Evolutionary conservation across 1,284 basidiomycete genomes (phyloP).

Genomic region (Kwoniella shivajii): DNA sequence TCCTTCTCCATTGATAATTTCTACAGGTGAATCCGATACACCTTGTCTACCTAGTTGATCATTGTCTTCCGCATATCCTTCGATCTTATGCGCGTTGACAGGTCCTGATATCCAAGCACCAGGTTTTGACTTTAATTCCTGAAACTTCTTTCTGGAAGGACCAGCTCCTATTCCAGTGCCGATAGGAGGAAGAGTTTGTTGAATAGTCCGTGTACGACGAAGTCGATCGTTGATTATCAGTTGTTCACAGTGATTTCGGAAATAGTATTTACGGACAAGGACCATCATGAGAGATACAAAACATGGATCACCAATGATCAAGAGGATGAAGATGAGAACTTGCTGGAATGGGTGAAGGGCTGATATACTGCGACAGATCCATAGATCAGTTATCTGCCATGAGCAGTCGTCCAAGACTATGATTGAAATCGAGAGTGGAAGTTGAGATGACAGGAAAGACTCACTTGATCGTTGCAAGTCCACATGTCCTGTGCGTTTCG

Average conservation of each 20-base stretch:
- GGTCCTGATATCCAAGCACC: constrained; percentile 14
- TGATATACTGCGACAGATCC: constrained; percentile 26
- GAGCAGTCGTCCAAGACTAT: neutral
- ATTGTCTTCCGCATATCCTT: constrained; percentile 15
- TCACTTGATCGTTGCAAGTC: constrained; percentile 40
- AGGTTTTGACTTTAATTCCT: constrained; percentile 1
- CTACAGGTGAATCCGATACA: constrained; percentile 16
- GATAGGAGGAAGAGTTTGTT: constrained; percentile 7
- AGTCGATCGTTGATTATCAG: constrained; percentile 27
- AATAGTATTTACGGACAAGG: constrained; percentile 38
- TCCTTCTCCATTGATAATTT: constrained; percentile 8
- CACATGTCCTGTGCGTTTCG: constrained; percentile 27
- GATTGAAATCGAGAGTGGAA: neutral
- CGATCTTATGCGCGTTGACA: constrained; percentile 13
- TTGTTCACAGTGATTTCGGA: constrained; percentile 35
- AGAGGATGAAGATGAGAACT: constrained; percentile 41
- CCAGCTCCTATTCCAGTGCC: neutral
- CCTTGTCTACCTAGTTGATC: neutral
- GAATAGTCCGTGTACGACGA: constrained; percentile 23
- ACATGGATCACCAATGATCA: constrained; percentile 39
- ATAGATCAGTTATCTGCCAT: neutral
- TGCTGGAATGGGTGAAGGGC: constrained; percentile 41
- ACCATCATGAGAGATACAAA: constrained; percentile 42
- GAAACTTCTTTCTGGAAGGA: neutral
- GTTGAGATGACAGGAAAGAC: neutral